A percentile compares a stretch with the other conserved stretches of the same genome.
Conservation (phyloP, 352 stramenopile species). For the Paralagenidium karlingii region DNA sequence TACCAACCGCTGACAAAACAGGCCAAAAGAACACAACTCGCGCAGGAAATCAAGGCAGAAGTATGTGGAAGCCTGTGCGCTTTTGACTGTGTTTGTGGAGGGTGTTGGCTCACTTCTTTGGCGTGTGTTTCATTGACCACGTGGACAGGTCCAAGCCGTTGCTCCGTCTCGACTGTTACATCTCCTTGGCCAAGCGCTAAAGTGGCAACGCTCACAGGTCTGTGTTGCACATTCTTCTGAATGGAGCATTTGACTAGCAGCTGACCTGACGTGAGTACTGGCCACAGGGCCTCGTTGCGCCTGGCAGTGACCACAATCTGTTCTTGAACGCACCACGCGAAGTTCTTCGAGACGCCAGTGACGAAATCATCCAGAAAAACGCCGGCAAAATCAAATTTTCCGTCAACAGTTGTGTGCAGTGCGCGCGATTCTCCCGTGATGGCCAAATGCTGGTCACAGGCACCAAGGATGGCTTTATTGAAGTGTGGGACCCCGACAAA, state of each 20-base stretch:
- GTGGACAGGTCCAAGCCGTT: conserved; percentile 26
- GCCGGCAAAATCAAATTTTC: conserved; percentile 85
- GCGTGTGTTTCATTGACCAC: background rate
- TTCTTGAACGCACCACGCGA: conserved; percentile 58
- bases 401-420: conserved; percentile 70
- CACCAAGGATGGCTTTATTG: conserved; percentile 91
- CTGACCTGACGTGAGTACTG: background rate
- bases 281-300: conserved; percentile 34
- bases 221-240: background rate
- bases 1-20: conserved; percentile 68
- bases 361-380: conserved; percentile 51
- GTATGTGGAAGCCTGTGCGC: conserved; percentile 14
- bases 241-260: conserved; percentile 2
- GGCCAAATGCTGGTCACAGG: conserved; percentile 85
- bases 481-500: conserved; percentile 89
- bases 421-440: conserved; percentile 79
- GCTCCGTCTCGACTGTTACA: conserved; percentile 82
- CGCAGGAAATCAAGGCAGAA: conserved; percentile 54
- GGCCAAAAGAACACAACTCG: conserved; percentile 66
- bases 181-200: conserved; percentile 81
- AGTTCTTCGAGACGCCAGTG: conserved; percentile 29
- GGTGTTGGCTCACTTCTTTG: background rate
- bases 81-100: too few relatives aligned
- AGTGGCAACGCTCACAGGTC: conserved; percentile 81
- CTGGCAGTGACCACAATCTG: conserved; percentile 66